These are phyloP conservation scores for Fusarium graminum DNA, from an alignment of 2,329 filamentous ascomycete species.

Conservation along the genomic window DNA sequence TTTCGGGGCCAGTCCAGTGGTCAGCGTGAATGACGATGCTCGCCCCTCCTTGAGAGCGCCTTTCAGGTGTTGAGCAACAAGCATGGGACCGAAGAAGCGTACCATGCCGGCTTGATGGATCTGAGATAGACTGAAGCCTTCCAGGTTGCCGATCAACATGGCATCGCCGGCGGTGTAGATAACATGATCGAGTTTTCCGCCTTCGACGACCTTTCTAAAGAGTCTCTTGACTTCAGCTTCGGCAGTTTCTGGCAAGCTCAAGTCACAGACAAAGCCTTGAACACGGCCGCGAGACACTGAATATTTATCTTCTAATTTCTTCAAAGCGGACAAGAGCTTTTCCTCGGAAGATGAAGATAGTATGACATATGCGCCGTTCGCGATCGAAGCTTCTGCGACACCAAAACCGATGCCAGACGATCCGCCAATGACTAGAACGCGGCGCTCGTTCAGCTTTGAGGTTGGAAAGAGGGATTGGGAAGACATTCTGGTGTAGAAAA, in stretches of 20 bases:
- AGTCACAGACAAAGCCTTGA: background rate
- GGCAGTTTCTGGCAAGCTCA: background rate
- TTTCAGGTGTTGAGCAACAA: conserved; percentile 2
- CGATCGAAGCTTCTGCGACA: background rate
- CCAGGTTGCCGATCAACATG: background rate
- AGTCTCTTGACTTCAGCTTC: background rate
- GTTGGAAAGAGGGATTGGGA: background rate
- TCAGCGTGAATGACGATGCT: background rate
- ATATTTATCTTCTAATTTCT: background rate
- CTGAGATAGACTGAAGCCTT: background rate
- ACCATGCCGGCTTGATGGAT: background rate
- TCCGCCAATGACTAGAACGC: background rate
- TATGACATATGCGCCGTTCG: background rate
- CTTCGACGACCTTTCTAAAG: background rate
- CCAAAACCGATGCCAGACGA: conserved; percentile 6
- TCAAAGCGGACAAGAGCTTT: background rate
- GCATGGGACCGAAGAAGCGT: background rate
- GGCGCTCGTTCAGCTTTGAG: background rate
- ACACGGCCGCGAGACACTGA: background rate
- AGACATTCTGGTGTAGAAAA: background rate
- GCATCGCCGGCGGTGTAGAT: conserved; percentile 1
- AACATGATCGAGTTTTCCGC: background rate
- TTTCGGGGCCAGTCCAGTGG: background rate
- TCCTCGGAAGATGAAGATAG: background rate
- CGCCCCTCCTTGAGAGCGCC: background rate